Base-by-base conservation (phyloP, 352 stramenopile species). In the Globisporangium iwayamae region DNA sequence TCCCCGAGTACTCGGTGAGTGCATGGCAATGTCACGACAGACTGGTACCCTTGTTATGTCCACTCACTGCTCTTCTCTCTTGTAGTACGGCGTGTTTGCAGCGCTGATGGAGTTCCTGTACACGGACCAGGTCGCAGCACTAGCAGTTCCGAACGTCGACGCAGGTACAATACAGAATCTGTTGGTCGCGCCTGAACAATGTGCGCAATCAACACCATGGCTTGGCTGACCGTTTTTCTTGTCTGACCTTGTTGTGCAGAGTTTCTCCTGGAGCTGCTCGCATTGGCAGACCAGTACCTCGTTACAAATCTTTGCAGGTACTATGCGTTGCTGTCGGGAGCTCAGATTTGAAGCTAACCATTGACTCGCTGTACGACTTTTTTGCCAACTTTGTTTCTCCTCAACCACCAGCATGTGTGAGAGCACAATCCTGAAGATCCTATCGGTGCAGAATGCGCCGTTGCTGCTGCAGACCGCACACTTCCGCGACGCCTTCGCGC, bases 21-120 rank as follows among this genome's bases (percentile, higher is more conserved):
- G 18, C 16, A 39, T 63, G 3, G 45, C 36, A 22, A 7, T 7
- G 20, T 51, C 8, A 4, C 25, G 58, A 45, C 16, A 9, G 63
- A 11, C 43, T 62, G 34, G 16, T 55, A 6, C 28, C 46, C 18
- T 32, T 55, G 25, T 10, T 56, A 20, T 16, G 32, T 36, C 16
- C 57, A 45, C 38, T 60, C 38, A n/a, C 56, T 64, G 36, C 30
- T 68, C n/a, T 25, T 13, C 28, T 41, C 47, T 57, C 38, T 36
- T 63, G 20, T 38, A 96, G 82, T 81, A 91, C 54, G 76, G 86
- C 34, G 87, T 84, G 6, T 96, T 97, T 56, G 65, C 85, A 28
- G 81, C 83, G 25, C 71, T 97, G 50, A 78, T 97, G 48, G 89
- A 96, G 65, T 97, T 90, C 60, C 68, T 97, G 6, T 97, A 97